Evolutionary conservation across 257 asterid genomes (phyloP).

Genomic region (Fraxinus pennsylvanica): DNA sequence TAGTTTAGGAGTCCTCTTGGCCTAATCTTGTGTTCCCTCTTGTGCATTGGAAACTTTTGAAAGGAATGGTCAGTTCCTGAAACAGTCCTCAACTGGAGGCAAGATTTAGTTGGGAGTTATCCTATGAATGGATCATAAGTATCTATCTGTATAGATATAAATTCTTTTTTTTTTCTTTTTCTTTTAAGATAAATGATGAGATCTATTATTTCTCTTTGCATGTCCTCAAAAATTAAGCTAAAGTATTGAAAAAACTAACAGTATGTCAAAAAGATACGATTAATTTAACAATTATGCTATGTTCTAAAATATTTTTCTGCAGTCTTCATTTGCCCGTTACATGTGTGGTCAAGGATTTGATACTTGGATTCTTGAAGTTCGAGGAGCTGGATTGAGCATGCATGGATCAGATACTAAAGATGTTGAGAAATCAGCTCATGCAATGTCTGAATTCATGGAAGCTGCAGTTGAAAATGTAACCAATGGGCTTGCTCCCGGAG

Average conservation of each 20-base stretch:
- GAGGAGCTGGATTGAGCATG: constrained; percentile 94
- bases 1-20: not conserved
- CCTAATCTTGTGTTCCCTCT: constrained; percentile 1
- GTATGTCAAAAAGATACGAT: not conserved
- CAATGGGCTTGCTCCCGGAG: constrained; percentile 40
- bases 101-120: constrained; percentile 14
- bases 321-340: constrained; percentile 96
- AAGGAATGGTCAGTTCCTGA: not conserved
- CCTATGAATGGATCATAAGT: not conserved
- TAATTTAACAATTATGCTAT: not conserved
- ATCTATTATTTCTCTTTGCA: not conserved
- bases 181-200: not conserved
- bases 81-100: constrained; percentile 1
- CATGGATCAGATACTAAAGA: constrained; percentile 54
- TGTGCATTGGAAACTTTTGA: constrained; percentile 2
- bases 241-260: not conserved
- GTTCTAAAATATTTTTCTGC: constrained; percentile 33
- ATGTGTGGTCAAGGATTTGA: constrained; percentile 99
- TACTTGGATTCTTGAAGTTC: constrained; percentile 94
- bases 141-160: not conserved
- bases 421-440: constrained; percentile 63
- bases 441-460: constrained; percentile 62
- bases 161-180: not conserved
- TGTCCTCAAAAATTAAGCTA: not conserved
- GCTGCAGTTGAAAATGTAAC: constrained; percentile 53